Conservation (phyloP, 2,329 filamentous ascomycete species). For the Pyrenochaeta sp. region DNA sequence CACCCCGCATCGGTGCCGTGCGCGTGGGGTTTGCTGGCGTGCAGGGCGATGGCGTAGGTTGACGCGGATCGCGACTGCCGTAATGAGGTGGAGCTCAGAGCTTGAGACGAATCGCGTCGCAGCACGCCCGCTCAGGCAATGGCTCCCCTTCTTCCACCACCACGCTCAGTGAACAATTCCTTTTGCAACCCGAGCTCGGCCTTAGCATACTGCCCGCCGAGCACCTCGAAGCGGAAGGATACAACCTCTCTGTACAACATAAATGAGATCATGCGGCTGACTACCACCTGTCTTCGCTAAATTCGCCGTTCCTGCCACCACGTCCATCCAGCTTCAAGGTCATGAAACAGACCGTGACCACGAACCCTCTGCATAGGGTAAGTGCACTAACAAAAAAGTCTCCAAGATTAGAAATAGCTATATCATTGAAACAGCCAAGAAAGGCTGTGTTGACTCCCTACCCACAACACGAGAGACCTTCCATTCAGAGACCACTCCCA, state of each 20-base stretch:
- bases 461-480: too few relatives aligned
- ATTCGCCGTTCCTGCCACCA: not conserved
- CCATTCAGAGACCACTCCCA: too few relatives aligned
- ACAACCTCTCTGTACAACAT: not conserved
- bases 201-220: not conserved
- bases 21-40: conserved; percentile 23
- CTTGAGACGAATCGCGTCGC: conserved; percentile 18
- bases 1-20: conserved; percentile 34
- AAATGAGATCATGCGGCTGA: not conserved
- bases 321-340: not conserved
- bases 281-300: not conserved
- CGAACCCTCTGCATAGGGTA: too few relatives aligned
- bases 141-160: not conserved
- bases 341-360: not conserved
- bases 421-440: too few relatives aligned
- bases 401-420: too few relatives aligned
- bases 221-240: not conserved
- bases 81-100: conserved; percentile 12
- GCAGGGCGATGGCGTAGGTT: conserved; percentile 23
- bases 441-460: too few relatives aligned
- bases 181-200: not conserved
- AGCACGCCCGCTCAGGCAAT: conserved; percentile 9
- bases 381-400: too few relatives aligned
- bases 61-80: conserved; percentile 20
- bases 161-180: not conserved